Evolutionary conservation across 164 flowering plant genomes (phyloP), one percentile per base, ranked within the genome.

Genomic region (Berberis vulgaris): DNA sequence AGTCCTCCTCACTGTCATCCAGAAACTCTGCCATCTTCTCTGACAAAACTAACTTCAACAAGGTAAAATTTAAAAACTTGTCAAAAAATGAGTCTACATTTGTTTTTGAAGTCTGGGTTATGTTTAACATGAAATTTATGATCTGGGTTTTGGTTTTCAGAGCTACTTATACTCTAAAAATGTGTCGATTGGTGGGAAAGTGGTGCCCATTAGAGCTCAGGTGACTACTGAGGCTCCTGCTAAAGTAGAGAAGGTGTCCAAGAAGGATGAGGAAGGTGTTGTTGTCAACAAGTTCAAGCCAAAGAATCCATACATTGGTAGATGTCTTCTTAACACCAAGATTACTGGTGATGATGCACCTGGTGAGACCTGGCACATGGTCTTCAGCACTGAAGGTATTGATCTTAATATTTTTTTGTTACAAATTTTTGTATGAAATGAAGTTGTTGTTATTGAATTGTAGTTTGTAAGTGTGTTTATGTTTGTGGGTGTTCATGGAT

Each of bases 351-450:
- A 94, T 62, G 97, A 88, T 77, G 97, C 99, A 12, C 99, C 99
- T 6, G 99, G 99, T 49, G 99, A 94, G 66, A 94, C 99, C 26
- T 91, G 97, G 99, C 99, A 91, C 80, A 94, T 94, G 97, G 99
- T 91, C 69, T 94, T 94, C 83, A 82, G 78, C 86, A 91, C 97
- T 63, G 98, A 91, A 61, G 98, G 98, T 94, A 71, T 61, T 41
- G 40, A 43, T 44, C 47, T 64, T 10, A 11, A 40, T 56, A 4
- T 56, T 6, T 45, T 59, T 41, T 49, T n/a, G 55, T 49, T 41
- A 12, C 43, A 47, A 26, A 6, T 4, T 9, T 13, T 5, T 46
- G n/a, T 26, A 40, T 61, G 7, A 54, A 54, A 47, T 47, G 5
- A 9, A 5, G 50, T 5, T 9, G 55, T 7, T 3, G 13, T 26